Evolutionary conservation across 805 yeast species (phyloP).

Genomic region (Cyberlindnera subsufficiens): DNA sequence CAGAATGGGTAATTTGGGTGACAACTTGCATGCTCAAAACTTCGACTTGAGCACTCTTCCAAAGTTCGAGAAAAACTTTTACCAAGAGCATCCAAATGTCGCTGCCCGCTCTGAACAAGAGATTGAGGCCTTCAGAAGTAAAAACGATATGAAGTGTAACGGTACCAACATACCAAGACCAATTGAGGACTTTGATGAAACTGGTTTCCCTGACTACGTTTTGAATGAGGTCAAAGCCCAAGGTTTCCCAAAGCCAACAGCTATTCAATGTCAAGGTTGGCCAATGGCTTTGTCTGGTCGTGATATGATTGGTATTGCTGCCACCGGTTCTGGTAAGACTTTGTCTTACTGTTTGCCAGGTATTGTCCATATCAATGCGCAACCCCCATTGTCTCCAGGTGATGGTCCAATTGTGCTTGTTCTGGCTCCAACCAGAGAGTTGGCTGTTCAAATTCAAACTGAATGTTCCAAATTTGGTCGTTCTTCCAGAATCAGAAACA

Average conservation of each 20-base stretch:
- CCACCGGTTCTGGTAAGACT: slow-evolving; percentile 99
- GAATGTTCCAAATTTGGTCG: slow-evolving; percentile 95
- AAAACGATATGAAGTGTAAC: slow-evolving; percentile 76
- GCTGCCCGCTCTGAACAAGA: slow-evolving; percentile 70
- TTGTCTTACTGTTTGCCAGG: slow-evolving; percentile 95
- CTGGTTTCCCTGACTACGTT: slow-evolving; percentile 96
- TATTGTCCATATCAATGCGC: slow-evolving; percentile 97
- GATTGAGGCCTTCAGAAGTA: slow-evolving; percentile 67
- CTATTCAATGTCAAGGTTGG: slow-evolving; percentile 99
- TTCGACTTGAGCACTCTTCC: slow-evolving; percentile 79
- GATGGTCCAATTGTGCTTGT: slow-evolving; percentile 97
- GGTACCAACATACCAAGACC: slow-evolving; percentile 94
- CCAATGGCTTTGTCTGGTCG: slow-evolving; percentile 99
- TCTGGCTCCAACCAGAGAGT: slow-evolving; percentile 97
- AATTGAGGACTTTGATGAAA: slow-evolving; percentile 87
- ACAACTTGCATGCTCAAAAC: slow-evolving; percentile 61
- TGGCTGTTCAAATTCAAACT: slow-evolving; percentile 94
- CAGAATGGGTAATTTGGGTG: slow-evolving; percentile 43
- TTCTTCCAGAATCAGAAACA: slow-evolving; percentile 89
- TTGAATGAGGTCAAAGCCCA: slow-evolving; percentile 81
- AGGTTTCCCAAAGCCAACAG: slow-evolving; percentile 93
- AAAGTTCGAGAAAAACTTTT: slow-evolving; percentile 91
- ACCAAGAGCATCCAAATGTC: slow-evolving; percentile 78
- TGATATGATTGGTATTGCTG: slow-evolving; percentile 98
- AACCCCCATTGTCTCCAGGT: slow-evolving; percentile 86